These are phyloP conservation scores for Huntiella savannae DNA, from an alignment of 2,329 filamentous ascomycete species.

Conservation along the genomic window DNA sequence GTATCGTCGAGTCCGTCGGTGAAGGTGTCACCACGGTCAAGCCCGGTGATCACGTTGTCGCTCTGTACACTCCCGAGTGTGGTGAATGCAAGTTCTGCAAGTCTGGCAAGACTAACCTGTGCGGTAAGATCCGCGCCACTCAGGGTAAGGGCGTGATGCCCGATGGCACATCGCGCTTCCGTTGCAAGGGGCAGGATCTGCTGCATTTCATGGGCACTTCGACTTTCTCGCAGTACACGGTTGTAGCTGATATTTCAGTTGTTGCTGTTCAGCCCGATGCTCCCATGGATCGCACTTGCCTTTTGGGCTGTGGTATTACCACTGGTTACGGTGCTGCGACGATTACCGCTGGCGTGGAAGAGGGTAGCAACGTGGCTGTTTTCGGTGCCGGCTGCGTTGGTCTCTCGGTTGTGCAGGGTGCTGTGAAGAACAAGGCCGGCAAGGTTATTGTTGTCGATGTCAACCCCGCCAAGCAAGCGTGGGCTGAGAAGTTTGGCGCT, in stretches of 20 bases:
- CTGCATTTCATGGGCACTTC: conserved; percentile 99
- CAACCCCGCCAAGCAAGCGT: conserved; percentile 79
- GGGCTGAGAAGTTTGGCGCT: conserved; percentile 85
- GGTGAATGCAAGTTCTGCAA: conserved; percentile 98
- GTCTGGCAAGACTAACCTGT: conserved; percentile 97
- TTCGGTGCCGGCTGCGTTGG: conserved; percentile 95
- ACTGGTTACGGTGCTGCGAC: conserved; percentile 92
- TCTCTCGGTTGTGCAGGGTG: conserved; percentile 85
- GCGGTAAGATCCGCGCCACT: conserved; percentile 94
- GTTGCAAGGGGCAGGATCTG: conserved; percentile 81
- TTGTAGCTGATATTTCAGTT: conserved; percentile 95
- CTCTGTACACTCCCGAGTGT: conserved; percentile 91
- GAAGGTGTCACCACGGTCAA: conserved; percentile 92
- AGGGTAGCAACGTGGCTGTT: conserved; percentile 74
- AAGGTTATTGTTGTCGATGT: conserved; percentile 59
- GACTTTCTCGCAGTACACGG: conserved; percentile 97
- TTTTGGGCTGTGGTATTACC: conserved; percentile 95
- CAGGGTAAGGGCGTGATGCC: conserved; percentile 95
- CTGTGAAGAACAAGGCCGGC: conserved; percentile 61
- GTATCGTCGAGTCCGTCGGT: conserved; percentile 81
- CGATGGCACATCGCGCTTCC: conserved; percentile 88
- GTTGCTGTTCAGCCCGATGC: conserved; percentile 82
- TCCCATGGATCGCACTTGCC: conserved; percentile 85
- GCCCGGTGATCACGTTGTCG: conserved; percentile 76
- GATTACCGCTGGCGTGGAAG: conserved; percentile 81